Evolutionary conservation across 139 green algal species (phyloP).

Genomic region (Haematococcus lacustris): DNA sequence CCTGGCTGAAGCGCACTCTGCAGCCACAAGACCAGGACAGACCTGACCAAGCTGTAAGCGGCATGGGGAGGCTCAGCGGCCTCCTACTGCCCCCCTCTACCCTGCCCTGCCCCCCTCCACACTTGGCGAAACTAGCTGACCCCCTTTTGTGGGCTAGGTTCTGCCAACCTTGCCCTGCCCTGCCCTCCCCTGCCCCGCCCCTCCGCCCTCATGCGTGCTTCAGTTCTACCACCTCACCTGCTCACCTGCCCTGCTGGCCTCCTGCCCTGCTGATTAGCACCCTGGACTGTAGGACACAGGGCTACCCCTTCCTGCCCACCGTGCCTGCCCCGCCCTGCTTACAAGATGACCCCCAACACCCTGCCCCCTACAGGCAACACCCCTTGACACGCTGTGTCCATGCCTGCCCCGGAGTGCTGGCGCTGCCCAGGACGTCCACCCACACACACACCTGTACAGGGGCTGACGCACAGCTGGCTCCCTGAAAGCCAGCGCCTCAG

Average conservation of each 20-base stretch:
- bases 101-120: neutral
- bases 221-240: neutral
- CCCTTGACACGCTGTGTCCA: neutral
- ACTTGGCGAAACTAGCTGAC: neutral
- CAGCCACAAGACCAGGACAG: neutral
- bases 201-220: too few relatives aligned
- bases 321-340: neutral
- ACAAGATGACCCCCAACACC: too few relatives aligned
- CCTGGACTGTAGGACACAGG: neutral
- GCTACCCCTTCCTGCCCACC: too few relatives aligned
- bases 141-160: too few relatives aligned
- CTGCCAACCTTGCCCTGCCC: too few relatives aligned
- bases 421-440: neutral
- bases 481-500: slow-evolving; percentile 21
- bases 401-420: neutral
- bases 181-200: too few relatives aligned
- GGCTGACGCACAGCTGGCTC: slow-evolving; percentile 13
- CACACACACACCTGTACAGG: slow-evolving; percentile 30
- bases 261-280: too few relatives aligned
- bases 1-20: slow-evolving; percentile 34
- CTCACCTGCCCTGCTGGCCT: neutral
- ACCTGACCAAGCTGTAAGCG: neutral
- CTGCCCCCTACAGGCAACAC: too few relatives aligned
- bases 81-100: neutral
- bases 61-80: neutral